A percentile compares a stretch with the other conserved stretches of the same genome.
Evolutionary conservation across 2,329 filamentous ascomycete genomes (phyloP).

Genomic region (Cladosporium phlei): DNA sequence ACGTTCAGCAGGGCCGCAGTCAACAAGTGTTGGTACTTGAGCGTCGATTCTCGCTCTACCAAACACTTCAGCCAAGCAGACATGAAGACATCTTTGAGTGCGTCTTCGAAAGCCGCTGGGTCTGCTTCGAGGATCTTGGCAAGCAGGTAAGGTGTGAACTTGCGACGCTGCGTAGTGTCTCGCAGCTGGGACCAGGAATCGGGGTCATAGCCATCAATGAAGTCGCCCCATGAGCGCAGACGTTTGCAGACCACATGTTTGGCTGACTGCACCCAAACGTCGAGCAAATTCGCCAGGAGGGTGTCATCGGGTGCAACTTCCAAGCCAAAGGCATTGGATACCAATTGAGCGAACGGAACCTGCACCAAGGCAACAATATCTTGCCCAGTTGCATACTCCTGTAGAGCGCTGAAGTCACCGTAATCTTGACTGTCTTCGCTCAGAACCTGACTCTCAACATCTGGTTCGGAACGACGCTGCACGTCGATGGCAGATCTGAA

Average conservation of each 20-base stretch:
- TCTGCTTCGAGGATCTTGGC: slow-evolving; percentile 39
- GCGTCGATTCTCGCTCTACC: slow-evolving; percentile 55
- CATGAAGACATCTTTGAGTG: slow-evolving; percentile 45
- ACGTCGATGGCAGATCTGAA: slow-evolving; percentile 38
- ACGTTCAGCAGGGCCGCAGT: slow-evolving; percentile 51
- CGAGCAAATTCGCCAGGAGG: slow-evolving; percentile 48
- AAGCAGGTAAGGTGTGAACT: slow-evolving; percentile 43
- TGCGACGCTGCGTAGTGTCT: slow-evolving; percentile 42
- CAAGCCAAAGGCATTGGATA: slow-evolving; percentile 59
- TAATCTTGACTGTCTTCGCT: slow-evolving; percentile 63
- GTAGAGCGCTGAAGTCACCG: slow-evolving; percentile 49
- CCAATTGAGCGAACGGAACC: slow-evolving; percentile 45
- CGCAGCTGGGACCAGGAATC: slow-evolving; percentile 47
- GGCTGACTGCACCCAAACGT: slow-evolving; percentile 52
- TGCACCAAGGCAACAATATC: slow-evolving; percentile 1
- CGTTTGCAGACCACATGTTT: slow-evolving; percentile 43
- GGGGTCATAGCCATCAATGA: slow-evolving; percentile 50
- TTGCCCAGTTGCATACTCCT: slow-evolving; percentile 28
- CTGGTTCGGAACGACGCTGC: slow-evolving; percentile 15
- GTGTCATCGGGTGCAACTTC: slow-evolving; percentile 52
- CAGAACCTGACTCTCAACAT: slow-evolving; percentile 22
- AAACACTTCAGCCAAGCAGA: slow-evolving; percentile 51
- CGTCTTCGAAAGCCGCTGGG: slow-evolving; percentile 30
- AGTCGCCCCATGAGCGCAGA: slow-evolving; percentile 50
- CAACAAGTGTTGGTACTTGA: slow-evolving; percentile 58